phyloP scores from a whole-genome alignment of 257 asterid species.

The Buddleja alternifolia region DNA sequence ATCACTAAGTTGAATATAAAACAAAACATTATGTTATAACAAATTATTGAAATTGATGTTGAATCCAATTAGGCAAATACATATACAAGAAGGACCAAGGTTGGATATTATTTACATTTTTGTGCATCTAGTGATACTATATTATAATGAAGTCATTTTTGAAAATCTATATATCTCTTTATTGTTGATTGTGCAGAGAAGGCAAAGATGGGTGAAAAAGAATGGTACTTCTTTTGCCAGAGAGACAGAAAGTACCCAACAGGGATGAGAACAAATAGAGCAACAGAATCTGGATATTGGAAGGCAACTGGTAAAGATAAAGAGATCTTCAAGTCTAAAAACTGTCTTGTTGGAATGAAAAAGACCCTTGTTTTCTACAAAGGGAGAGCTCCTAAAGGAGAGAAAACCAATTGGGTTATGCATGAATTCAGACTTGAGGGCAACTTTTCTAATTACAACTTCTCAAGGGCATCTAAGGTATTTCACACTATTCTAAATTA shows the following conservation, averaged over 20 bases:
- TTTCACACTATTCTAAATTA: background rate
- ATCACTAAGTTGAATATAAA: no score
- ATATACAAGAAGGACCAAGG: no score
- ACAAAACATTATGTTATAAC: no score
- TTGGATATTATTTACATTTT: no score
- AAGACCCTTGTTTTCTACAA: constrained; percentile 89
- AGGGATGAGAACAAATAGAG: constrained; percentile 85
- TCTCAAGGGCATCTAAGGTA: constrained; percentile 77
- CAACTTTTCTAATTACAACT: constrained; percentile 52
- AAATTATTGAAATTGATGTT: no score
- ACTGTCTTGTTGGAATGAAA: constrained; percentile 80
- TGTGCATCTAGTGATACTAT: no score
- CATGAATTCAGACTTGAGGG: constrained; percentile 82
- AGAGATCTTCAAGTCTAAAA: constrained; percentile 59
- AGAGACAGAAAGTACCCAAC: constrained; percentile 86
- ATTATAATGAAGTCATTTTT: no score
- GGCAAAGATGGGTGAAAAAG: constrained; percentile 80
- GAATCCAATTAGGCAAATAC: no score
- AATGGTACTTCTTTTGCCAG: constrained; percentile 77
- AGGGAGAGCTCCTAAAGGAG: constrained; percentile 95
- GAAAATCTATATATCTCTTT: no score
- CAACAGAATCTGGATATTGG: constrained; percentile 84
- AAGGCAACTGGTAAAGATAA: constrained; percentile 91
- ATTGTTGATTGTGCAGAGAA: constrained; percentile 49
- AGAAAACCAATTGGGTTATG: constrained; percentile 83